Evolutionary conservation across 805 yeast species (phyloP).

Genomic region (Grigorovia jiainica): DNA sequence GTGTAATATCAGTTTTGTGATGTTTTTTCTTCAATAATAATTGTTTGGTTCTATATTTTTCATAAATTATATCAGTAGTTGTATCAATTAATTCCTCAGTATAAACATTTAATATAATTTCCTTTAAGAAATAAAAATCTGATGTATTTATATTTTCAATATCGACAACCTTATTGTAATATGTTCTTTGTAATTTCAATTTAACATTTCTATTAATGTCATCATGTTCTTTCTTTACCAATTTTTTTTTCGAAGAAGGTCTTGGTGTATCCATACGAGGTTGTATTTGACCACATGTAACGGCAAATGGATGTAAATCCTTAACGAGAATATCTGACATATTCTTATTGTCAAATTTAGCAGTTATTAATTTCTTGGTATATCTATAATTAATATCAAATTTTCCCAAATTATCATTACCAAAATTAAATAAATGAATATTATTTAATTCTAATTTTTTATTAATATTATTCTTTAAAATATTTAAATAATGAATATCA

Average conservation of each 20-base stretch:
- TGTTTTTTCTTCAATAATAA: constrained; percentile 29
- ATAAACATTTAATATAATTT: constrained; percentile 67
- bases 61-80: constrained; percentile 69
- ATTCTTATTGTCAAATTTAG: not conserved
- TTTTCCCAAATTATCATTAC: constrained; percentile 36
- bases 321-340: constrained; percentile 29
- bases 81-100: constrained; percentile 73
- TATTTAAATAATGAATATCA: constrained; percentile 51
- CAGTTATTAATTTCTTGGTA: not conserved
- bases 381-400: not conserved
- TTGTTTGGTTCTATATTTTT: constrained; percentile 65
- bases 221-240: not conserved
- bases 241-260: not conserved
- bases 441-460: constrained; percentile 47
- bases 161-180: not conserved
- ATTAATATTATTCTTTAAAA: constrained; percentile 44
- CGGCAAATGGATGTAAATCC: constrained; percentile 50
- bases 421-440: constrained; percentile 67
- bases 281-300: constrained; percentile 48
- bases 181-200: too few relatives aligned
- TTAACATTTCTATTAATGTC: too few relatives aligned
- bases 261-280: not conserved
- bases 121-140: constrained; percentile 63
- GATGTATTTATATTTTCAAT: constrained; percentile 31
- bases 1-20: not conserved